These are phyloP conservation scores for Grosmannia serpens DNA, from an alignment of 2,329 filamentous ascomycete genomes.

Conservation along the genomic window DNA sequence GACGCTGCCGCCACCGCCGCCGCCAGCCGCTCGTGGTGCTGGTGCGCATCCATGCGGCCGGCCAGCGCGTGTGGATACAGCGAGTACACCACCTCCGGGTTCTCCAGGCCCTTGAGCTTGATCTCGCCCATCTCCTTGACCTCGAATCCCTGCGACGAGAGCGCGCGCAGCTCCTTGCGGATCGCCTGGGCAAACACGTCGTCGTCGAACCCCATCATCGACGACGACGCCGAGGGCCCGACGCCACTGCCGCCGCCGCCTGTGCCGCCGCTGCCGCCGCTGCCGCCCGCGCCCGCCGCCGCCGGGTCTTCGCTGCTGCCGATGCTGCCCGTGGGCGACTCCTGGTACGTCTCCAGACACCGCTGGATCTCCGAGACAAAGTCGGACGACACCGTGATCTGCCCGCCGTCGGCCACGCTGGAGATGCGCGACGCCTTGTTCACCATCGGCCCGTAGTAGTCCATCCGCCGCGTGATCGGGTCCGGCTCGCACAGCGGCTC, in stretches of 20 bases:
- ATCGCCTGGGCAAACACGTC: slow-evolving; percentile 67
- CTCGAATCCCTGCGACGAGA: slow-evolving; percentile 88
- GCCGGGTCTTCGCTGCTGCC: slow-evolving; percentile 32
- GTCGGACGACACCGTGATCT: slow-evolving; percentile 93
- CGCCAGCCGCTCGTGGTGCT: slow-evolving; percentile 29
- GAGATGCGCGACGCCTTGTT: slow-evolving; percentile 94
- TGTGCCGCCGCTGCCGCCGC: background rate
- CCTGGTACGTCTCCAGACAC: slow-evolving; percentile 79
- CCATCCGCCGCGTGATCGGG: slow-evolving; percentile 94
- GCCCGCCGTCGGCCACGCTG: slow-evolving; percentile 86
- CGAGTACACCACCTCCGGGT: slow-evolving; percentile 89
- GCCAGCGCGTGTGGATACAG: slow-evolving; percentile 86
- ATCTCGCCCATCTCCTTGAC: slow-evolving; percentile 89
- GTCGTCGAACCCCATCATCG: slow-evolving; percentile 51
- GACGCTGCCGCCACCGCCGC: slow-evolving; percentile 17
- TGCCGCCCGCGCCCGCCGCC: background rate
- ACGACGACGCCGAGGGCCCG: slow-evolving; percentile 31
- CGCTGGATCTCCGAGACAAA: slow-evolving; percentile 94
- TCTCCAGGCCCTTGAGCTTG: slow-evolving; percentile 93
- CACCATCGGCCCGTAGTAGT: slow-evolving; percentile 99
- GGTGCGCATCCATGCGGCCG: slow-evolving; percentile 64
- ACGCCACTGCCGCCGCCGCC: background rate
- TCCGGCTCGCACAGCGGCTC: slow-evolving; percentile 90
- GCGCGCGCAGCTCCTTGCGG: slow-evolving; percentile 72
- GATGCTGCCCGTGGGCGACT: slow-evolving; percentile 47